Conservation (phyloP, 2,329 filamentous ascomycete species). For the Aureobasidium sp. region DNA sequence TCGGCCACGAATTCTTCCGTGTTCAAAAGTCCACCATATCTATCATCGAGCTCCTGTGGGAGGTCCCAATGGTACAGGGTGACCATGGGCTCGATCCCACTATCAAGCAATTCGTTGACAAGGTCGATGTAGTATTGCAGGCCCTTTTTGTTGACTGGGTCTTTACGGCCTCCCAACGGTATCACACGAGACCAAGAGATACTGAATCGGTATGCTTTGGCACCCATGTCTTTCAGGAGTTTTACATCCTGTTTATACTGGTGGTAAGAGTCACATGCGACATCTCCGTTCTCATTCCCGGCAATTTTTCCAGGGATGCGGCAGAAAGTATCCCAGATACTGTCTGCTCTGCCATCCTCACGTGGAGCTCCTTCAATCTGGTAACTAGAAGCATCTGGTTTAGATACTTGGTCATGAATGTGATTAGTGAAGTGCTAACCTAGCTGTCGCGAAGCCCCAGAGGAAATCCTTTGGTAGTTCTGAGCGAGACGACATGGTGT, state of each 20-base stretch:
- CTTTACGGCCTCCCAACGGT: slow-evolving; percentile 67
- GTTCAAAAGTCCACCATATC: slow-evolving; percentile 75
- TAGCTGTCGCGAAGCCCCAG: slow-evolving; percentile 65
- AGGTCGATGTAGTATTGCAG: slow-evolving; percentile 73
- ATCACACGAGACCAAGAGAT: slow-evolving; percentile 79
- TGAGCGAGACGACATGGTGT: background rate
- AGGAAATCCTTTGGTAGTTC: slow-evolving; percentile 27
- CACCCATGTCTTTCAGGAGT: slow-evolving; percentile 66
- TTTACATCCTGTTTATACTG: slow-evolving; percentile 69
- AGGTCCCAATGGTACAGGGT: slow-evolving; percentile 91
- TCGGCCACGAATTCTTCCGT: slow-evolving; percentile 76
- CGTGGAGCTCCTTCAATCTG: slow-evolving; percentile 74
- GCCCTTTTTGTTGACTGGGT: slow-evolving; percentile 72
- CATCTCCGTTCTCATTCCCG: slow-evolving; percentile 64
- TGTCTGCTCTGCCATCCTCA: slow-evolving; percentile 70
- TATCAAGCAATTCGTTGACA: slow-evolving; percentile 67
- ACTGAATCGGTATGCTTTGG: slow-evolving; percentile 75
- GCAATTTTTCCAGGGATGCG: slow-evolving; percentile 75
- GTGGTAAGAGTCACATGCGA: slow-evolving; percentile 84
- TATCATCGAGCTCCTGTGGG: slow-evolving; percentile 67
- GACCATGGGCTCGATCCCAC: slow-evolving; percentile 72
- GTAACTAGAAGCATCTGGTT: slow-evolving; percentile 52
- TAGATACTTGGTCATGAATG: background rate
- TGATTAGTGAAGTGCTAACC: slow-evolving; percentile 18
- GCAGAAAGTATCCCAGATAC: slow-evolving; percentile 90